Conservation (phyloP, 371 early-diverging fungal species). For the Batrachochytrium dendrobatidis region DNA sequence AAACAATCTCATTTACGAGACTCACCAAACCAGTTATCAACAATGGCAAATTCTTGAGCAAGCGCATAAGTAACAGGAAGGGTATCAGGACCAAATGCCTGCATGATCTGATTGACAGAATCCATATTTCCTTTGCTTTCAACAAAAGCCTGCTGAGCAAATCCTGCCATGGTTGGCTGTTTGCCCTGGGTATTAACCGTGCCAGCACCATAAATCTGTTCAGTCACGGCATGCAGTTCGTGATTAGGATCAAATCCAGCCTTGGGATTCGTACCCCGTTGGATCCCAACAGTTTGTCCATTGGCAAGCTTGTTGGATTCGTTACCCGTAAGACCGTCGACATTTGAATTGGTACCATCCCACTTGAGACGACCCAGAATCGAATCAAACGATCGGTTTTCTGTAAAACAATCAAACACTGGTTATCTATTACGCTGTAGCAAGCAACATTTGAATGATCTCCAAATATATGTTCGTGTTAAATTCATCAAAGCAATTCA, state of each 20-base stretch:
- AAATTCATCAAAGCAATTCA: not conserved
- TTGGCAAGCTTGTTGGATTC: slow-evolving; percentile 13
- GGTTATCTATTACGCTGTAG: not conserved
- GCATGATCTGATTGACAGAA: slow-evolving; percentile 4
- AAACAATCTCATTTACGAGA: slow-evolving; percentile 9
- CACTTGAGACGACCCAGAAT: slow-evolving; percentile 5
- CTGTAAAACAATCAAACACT: not conserved
- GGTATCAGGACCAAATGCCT: slow-evolving; percentile 9
- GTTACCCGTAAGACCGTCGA: slow-evolving; percentile 16
- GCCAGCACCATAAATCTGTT: slow-evolving; percentile 18
- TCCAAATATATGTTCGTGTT: not conserved
- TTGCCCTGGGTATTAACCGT: not conserved
- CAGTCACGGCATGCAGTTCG: slow-evolving; percentile 11
- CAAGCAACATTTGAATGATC: not conserved
- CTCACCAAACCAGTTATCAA: slow-evolving; percentile 27
- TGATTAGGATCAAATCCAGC: slow-evolving; percentile 9
- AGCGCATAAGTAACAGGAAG: slow-evolving; percentile 20
- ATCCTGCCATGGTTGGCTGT: slow-evolving; percentile 15
- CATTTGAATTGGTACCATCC: not conserved
- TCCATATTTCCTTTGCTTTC: not conserved
- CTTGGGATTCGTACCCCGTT: not conserved
- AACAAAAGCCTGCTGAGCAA: slow-evolving; percentile 3
- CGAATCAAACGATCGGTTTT: slow-evolving; percentile 14
- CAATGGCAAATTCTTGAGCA: slow-evolving; percentile 23
- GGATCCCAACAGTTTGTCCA: slow-evolving; percentile 1